Conservation (phyloP, 2,329 filamentous ascomycete species). For the Emericellopsis cladophorae region DNA sequence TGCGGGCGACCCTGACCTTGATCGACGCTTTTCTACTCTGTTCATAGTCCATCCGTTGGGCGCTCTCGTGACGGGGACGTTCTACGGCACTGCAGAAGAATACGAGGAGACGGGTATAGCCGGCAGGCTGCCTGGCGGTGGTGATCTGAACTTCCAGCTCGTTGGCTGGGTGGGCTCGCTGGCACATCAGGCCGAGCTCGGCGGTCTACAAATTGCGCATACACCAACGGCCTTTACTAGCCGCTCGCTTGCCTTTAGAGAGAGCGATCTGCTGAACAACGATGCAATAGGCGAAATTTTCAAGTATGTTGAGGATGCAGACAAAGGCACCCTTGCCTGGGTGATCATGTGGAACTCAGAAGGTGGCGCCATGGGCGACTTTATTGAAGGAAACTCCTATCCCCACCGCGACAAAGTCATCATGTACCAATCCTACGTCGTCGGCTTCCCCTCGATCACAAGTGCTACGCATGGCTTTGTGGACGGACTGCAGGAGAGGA, state of each 20-base stretch:
- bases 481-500: slow-evolving; percentile 32
- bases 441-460: slow-evolving; percentile 33
- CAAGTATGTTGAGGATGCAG: slow-evolving; percentile 32
- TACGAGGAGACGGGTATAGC: slow-evolving; percentile 38
- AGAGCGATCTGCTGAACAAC: slow-evolving; percentile 31
- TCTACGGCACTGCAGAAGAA: slow-evolving; percentile 45
- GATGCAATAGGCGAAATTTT: slow-evolving; percentile 35
- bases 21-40: slow-evolving; percentile 44
- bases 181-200: slow-evolving; percentile 35
- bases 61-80: slow-evolving; percentile 44
- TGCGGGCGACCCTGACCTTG: slow-evolving; percentile 37
- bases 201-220: slow-evolving; percentile 31
- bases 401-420: slow-evolving; percentile 51
- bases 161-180: slow-evolving; percentile 52
- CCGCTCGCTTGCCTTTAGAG: slow-evolving; percentile 42
- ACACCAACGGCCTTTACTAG: slow-evolving; percentile 39
- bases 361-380: slow-evolving; percentile 46
- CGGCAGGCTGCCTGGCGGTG: slow-evolving; percentile 27
- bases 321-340: slow-evolving; percentile 42
- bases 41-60: slow-evolving; percentile 42
- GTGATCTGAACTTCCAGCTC: slow-evolving; percentile 30
- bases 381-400: slow-evolving; percentile 44
- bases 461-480: slow-evolving; percentile 36
- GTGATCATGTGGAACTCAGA: slow-evolving; percentile 50
- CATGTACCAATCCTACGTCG: slow-evolving; percentile 49